Evolutionary conservation across 2,329 filamentous ascomycete species (phyloP).

Genomic region (Alternaria metachromatica): DNA sequence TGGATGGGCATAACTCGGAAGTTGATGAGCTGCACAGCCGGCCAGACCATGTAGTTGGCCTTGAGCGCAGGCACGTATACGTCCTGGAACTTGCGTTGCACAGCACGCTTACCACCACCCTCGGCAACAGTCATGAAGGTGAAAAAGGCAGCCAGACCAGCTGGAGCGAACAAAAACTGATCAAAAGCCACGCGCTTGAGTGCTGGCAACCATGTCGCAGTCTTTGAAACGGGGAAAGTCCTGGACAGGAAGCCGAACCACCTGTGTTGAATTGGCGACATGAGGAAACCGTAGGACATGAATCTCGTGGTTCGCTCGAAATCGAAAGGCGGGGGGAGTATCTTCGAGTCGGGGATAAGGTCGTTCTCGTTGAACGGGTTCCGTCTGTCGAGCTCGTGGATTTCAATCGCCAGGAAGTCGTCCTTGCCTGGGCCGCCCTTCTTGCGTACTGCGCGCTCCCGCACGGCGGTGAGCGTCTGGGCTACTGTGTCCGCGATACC

Average conservation of each 20-base stretch:
- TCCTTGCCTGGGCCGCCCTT: slow-evolving; percentile 69
- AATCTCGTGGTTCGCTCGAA: slow-evolving; percentile 94
- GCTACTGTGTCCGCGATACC: slow-evolving; percentile 96
- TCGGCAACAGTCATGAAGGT: slow-evolving; percentile 96
- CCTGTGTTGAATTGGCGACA: slow-evolving; percentile 93
- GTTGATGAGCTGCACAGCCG: slow-evolving; percentile 93
- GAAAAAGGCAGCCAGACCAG: slow-evolving; percentile 88
- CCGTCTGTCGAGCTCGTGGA: slow-evolving; percentile 84
- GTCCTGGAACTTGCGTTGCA: slow-evolving; percentile 85
- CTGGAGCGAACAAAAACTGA: slow-evolving; percentile 90
- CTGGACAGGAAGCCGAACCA: slow-evolving; percentile 90
- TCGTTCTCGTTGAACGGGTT: slow-evolving; percentile 71
- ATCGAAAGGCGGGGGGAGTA: slow-evolving; percentile 83
- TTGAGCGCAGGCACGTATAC: slow-evolving; percentile 94
- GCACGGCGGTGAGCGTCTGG: slow-evolving; percentile 86
- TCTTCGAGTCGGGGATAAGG: slow-evolving; percentile 67
- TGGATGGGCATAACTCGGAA: slow-evolving; percentile 94
- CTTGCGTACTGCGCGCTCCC: slow-evolving; percentile 70
- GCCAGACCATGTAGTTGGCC: slow-evolving; percentile 96
- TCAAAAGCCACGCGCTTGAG: slow-evolving; percentile 92
- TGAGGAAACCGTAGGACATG: slow-evolving; percentile 96
- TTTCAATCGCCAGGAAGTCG: slow-evolving; percentile 82
- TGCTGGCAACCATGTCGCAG: slow-evolving; percentile 71
- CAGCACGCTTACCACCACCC: slow-evolving; percentile 81
- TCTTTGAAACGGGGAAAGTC: slow-evolving; percentile 84